Evolutionary conservation across 2,329 filamentous ascomycete genomes (phyloP).

Genomic region (Ophiostoma ulmi): DNA sequence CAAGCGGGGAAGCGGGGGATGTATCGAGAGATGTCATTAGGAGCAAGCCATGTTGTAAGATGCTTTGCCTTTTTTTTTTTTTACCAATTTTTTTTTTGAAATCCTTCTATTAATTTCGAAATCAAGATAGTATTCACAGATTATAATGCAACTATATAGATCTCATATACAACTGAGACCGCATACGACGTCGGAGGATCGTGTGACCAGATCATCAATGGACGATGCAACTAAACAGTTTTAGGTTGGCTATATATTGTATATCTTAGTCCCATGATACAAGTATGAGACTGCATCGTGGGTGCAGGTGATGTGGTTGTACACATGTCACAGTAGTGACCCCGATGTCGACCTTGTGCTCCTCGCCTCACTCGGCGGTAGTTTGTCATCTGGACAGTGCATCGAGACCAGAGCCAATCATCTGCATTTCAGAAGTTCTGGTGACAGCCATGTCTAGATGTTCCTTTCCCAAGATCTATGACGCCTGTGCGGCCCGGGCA

Average conservation of each 20-base stretch:
- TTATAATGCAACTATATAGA: no score
- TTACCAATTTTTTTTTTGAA: background rate
- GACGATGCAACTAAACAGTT: background rate
- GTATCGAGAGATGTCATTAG: background rate
- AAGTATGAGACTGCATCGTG: background rate
- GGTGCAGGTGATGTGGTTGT: background rate
- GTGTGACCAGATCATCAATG: background rate
- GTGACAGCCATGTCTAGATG: background rate
- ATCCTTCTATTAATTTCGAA: background rate
- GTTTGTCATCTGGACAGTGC: background rate
- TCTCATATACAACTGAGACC: background rate
- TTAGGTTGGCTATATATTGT: background rate
- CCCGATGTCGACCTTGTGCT: background rate
- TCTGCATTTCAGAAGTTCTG: background rate
- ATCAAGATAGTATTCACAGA: no score
- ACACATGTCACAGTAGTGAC: background rate
- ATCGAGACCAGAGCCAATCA: background rate
- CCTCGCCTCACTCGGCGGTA: background rate
- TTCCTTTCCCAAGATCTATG: background rate
- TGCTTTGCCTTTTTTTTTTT: background rate
- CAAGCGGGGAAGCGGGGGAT: background rate
- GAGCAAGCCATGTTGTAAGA: background rate
- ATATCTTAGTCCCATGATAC: background rate
- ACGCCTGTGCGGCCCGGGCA: constrained; percentile 16
- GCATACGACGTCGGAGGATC: background rate